Evolutionary conservation across 352 stramenopile species (phyloP), one percentile per base, ranked within the genome.

Genomic region (Halophytophthora batemanensis): DNA sequence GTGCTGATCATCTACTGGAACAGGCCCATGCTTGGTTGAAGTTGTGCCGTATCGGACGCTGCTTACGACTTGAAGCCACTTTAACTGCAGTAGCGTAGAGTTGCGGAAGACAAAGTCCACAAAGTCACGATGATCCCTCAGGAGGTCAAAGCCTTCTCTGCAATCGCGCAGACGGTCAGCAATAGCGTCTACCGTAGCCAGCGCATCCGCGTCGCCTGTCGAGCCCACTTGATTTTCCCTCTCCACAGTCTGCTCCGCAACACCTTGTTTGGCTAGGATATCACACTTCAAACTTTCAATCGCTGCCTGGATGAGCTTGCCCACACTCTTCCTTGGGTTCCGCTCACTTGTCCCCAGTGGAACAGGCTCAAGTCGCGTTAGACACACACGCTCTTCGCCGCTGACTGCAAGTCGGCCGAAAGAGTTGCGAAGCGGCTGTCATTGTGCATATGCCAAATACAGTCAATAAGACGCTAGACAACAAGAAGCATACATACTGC

Each of bases 21-120:
- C 14, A 7, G 22, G 8, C n/a, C 17, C 25, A 4, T 11, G 13
- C 15, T 46, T 51, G 7, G 19, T 45, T n/a, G 28, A 50, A 11
- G 15, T 22, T 38, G 44, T 64, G 17, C 72, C 75, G 18, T 74
- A 66, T 1, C 73, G 69, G 19, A 87, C 48, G 6, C 64, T 46
- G 18, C 73, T 75, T 14, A 88, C 51, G 2, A 79, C 72, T 52
- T 83, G 54, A 0, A 83, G 58, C 77, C 77, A 88, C 11, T 74
- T 74, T 0, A 61, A 45, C 4, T 56, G 59, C 13, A 88, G 50
- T 33, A 86, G 5, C 0, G 53, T 58, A 1, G 72, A 71, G 37
- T 88, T 88, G 10, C 55, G 53, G 28, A 86, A 86, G 15, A 77
- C 70, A 38, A 88, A 88, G 39, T 88, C 53, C 6, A 86, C 77